Evolutionary conservation across 306 rosid genomes (phyloP).

Genomic region (Rosa chinensis): DNA sequence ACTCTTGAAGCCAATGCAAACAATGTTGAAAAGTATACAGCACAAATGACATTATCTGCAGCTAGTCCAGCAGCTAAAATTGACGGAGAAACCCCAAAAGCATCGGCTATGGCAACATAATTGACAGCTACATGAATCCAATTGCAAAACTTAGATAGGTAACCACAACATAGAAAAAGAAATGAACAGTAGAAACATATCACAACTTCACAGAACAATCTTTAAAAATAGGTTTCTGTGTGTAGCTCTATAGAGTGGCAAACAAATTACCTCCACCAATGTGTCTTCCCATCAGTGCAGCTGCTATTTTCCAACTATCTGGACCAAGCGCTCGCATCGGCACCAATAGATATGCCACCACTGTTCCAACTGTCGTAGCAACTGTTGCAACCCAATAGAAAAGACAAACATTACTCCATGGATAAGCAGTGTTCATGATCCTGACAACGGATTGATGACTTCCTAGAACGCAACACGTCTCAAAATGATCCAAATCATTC

Average conservation of each 20-base stretch:
- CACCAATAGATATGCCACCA: conserved; percentile 61
- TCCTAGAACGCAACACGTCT: not conserved
- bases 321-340: conserved; percentile 81
- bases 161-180: conserved; percentile 9
- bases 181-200: not conserved
- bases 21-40: conserved; percentile 64
- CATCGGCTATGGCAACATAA: conserved; percentile 68
- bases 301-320: conserved; percentile 84
- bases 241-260: not conserved
- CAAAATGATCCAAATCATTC: not conserved
- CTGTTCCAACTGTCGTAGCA: conserved; percentile 72
- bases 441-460: too few relatives aligned
- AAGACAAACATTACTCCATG: conserved; percentile 15
- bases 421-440: not conserved
- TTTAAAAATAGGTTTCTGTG: not conserved
- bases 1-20: conserved; percentile 64
- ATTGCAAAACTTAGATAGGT: conserved; percentile 12
- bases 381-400: conserved; percentile 36
- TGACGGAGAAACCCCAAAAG: conserved; percentile 59
- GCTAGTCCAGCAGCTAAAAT: conserved; percentile 70
- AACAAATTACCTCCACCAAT: conserved; percentile 68
- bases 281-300: conserved; percentile 85
- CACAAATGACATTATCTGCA: conserved; percentile 84
- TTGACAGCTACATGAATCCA: conserved; percentile 56
- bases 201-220: not conserved